Evolutionary conservation across 805 yeast species (phyloP), one percentile per base, ranked within the genome.

Genomic region (Candida pseudoglaebosa): DNA sequence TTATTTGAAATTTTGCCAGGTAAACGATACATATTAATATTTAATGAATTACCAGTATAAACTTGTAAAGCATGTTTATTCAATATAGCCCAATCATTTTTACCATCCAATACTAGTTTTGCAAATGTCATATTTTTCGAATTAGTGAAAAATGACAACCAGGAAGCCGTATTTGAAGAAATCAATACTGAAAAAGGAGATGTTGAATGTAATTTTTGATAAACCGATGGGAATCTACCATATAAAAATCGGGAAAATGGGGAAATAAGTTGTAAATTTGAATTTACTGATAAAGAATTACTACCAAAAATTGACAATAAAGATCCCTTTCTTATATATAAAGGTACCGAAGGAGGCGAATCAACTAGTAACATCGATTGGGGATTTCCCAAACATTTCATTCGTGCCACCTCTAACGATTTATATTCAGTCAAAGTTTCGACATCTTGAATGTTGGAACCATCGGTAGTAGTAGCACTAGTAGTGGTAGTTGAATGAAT

Each of bases 41-140:
- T 48, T 33, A 80, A 56, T 1, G 80, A 68, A n/a, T 70, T 61
- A 1, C 86, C 87, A 5, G 73, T 54, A 45, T 68, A 78, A 1
- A 70, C 73, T 34, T 77, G 78, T 16, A 81, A 51, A 0, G 80
- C 65, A 12, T 62, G 53, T 1, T 65, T 59, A 31, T 72, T 63
- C 33, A 81, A 62, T 3, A 81, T 40, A 1, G 82, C 83, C 84
- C 84, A 81, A 48, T 81, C 88, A 14, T 56, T 54, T 1, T 75
- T 61, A 2, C 88, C 88, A 45, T 81, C 84, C 41, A 81, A 51
- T 3, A 61, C 43, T 18, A 81, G 41, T 30, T 58, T 62, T 7
- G 68, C 70, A 44, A 77, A 70, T 2, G 79, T 61, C 34, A 63
- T 69, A 14, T 54, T 44, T 24, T 41, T 49, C 38, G 31, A 45